These are phyloP conservation scores for Yamadazyma oceani DNA, from an alignment of 1,139 yeast species.

Conservation along the genomic window DNA sequence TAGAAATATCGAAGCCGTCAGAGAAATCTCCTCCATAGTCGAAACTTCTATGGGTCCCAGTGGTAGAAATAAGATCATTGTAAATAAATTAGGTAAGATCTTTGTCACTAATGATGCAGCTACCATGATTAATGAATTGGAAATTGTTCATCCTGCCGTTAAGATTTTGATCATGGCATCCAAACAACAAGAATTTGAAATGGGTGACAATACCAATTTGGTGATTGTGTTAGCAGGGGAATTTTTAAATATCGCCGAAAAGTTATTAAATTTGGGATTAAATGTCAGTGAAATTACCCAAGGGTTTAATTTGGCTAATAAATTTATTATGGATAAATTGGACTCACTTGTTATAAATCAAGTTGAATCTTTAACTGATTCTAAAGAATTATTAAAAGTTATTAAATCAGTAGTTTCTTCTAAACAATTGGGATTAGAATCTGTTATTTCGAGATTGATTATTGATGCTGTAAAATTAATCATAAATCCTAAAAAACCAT, in stretches of 20 bases:
- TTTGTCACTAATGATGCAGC: constrained; percentile 96
- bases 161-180: constrained; percentile 95
- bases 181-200: constrained; percentile 91
- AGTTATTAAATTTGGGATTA: constrained; percentile 78
- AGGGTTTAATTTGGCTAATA: constrained; percentile 83
- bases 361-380: constrained; percentile 56
- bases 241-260: constrained; percentile 78
- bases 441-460: constrained; percentile 72
- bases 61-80: constrained; percentile 94
- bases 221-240: constrained; percentile 81
- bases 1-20: constrained; percentile 89
- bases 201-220: constrained; percentile 52
- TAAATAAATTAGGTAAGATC: constrained; percentile 75
- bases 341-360: constrained; percentile 65
- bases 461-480: constrained; percentile 82
- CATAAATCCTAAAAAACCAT: constrained; percentile 63
- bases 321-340: constrained; percentile 66
- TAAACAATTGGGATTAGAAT: constrained; percentile 90
- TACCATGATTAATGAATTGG: constrained; percentile 89
- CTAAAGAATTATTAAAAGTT: constrained; percentile 65
- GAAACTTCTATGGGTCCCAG: constrained; percentile 96
- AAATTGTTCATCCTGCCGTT: constrained; percentile 96
- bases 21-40: constrained; percentile 89
- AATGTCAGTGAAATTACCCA: constrained; percentile 88
- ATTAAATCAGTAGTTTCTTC: constrained; percentile 88